Evolutionary conservation across 2,329 filamentous ascomycete genomes (phyloP).

Genomic region (Falciphora oryzae): DNA sequence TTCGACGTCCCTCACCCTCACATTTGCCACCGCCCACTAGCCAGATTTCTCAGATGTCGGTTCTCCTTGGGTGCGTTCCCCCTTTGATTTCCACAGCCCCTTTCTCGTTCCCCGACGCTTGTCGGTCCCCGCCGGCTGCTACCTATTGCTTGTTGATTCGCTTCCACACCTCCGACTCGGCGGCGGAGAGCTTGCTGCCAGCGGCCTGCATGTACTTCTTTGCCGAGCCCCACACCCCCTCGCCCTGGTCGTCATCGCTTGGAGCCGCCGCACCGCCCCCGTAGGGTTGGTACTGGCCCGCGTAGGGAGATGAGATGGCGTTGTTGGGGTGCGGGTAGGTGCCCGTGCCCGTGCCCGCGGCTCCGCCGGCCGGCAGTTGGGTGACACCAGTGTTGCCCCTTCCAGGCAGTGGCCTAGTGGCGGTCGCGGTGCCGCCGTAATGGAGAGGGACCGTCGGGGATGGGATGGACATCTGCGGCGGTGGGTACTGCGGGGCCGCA

Average conservation of each 20-base stretch:
- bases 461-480: slow-evolving; percentile 47
- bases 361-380: slow-evolving; percentile 11
- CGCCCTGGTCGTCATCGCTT: slow-evolving; percentile 30
- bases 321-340: slow-evolving; percentile 53
- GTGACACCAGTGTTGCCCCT: slow-evolving; percentile 11
- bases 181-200: slow-evolving; percentile 50
- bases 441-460: slow-evolving; percentile 36
- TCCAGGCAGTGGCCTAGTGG: slow-evolving; percentile 18
- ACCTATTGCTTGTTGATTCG: slow-evolving; percentile 52
- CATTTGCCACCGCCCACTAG: neutral
- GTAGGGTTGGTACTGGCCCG: neutral
- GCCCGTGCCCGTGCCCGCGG: slow-evolving; percentile 29
- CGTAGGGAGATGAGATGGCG: slow-evolving; percentile 34
- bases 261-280: slow-evolving; percentile 17
- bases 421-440: slow-evolving; percentile 41
- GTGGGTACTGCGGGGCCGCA: slow-evolving; percentile 33
- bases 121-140: neutral
- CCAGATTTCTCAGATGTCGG: neutral
- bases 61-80: neutral
- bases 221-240: slow-evolving; percentile 48
- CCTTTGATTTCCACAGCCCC: neutral
- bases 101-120: neutral
- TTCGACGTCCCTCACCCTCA: neutral
- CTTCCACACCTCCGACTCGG: slow-evolving; percentile 58
- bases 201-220: slow-evolving; percentile 53